Percentiles rank a stretch among this genome's conserved stretches.
These are phyloP conservation scores for Neurospora sp. DNA, from an alignment of 495 filamentous ascomycete species.

Conservation along the genomic window DNA sequence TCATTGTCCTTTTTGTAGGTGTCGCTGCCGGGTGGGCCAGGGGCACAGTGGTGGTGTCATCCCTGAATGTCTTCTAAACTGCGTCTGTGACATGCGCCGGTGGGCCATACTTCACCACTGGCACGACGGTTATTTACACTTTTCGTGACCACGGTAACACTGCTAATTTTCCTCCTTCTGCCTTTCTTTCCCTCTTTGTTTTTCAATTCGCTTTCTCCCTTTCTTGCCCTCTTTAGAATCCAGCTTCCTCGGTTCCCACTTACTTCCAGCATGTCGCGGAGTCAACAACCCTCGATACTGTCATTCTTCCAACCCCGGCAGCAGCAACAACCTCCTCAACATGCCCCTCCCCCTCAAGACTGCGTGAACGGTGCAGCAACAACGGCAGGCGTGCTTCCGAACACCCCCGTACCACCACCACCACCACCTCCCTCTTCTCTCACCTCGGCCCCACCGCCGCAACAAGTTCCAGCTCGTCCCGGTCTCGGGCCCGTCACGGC, in stretches of 20 bases:
- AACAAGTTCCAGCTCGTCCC: conserved; percentile 14
- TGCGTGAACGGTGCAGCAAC: background rate
- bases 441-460: conserved; percentile 4
- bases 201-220: background rate
- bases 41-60: background rate
- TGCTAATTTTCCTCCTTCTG: background rate
- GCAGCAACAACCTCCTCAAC: background rate
- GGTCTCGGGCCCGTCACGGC: background rate
- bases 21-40: background rate
- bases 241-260: background rate
- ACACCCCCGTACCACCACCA: conserved; percentile 9
- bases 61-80: background rate
- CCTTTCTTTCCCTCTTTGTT: background rate
- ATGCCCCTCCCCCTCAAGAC: background rate
- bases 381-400: background rate
- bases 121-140: background rate
- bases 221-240: background rate
- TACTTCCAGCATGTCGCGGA: conserved; percentile 13
- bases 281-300: conserved; percentile 38
- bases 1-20: background rate
- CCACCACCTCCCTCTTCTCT: conserved; percentile 12
- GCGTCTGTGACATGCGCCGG: background rate
- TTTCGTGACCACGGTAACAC: background rate
- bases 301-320: conserved; percentile 32
- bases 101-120: background rate